Percentiles rank a stretch among this genome's conserved stretches.
phyloP scores from a whole-genome alignment of 192 early-diverging fungal species.

The Coemansia sp. region DNA sequence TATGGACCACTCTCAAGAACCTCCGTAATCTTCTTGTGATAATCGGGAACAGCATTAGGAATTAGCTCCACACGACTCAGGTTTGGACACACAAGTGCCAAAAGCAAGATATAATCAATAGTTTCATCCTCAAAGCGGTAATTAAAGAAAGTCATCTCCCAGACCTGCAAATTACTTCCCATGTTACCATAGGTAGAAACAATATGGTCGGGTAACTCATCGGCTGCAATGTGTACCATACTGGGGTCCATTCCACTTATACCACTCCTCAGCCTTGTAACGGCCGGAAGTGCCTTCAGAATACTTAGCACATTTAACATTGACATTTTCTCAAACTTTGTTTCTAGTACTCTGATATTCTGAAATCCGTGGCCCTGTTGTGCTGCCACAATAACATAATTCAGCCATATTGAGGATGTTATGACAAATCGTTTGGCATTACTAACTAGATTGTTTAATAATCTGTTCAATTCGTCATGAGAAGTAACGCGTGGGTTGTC shows the following conservation, averaged over 20 bases:
- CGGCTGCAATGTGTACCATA: background rate
- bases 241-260: background rate
- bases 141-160: background rate
- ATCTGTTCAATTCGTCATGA: background rate
- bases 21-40: background rate
- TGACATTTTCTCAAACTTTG: background rate
- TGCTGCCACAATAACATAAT: background rate
- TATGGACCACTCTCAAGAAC: background rate
- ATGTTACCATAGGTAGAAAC: background rate
- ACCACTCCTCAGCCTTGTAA: background rate
- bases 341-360: background rate
- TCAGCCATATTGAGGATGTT: background rate
- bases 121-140: background rate
- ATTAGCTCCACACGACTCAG: background rate
- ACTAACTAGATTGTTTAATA: background rate
- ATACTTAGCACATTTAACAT: background rate
- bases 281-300: background rate
- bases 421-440: background rate
- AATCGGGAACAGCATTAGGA: background rate
- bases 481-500: background rate
- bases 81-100: background rate
- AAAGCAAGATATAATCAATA: background rate
- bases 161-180: background rate
- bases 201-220: background rate
- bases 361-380: background rate